These are phyloP conservation scores for Pseudogymnoascus sp. DNA, from an alignment of 2,329 filamentous ascomycete genomes.

Conservation along the genomic window DNA sequence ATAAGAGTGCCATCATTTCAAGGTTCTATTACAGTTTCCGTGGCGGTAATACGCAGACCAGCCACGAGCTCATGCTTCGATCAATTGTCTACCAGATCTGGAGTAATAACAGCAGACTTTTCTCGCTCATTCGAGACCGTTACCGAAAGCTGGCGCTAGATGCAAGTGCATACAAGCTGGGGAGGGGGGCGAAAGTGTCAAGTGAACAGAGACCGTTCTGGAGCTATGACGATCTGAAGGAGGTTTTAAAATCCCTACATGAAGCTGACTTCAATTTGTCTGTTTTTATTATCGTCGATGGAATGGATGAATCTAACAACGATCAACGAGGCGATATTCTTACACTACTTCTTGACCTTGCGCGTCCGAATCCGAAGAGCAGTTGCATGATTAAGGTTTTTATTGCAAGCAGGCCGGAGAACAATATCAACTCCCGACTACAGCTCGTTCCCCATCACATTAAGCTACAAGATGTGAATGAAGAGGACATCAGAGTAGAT, in stretches of 20 bases:
- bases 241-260: neutral
- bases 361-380: neutral
- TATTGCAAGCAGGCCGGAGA: neutral
- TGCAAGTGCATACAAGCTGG: too few relatives aligned
- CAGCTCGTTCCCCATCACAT: neutral
- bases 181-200: neutral
- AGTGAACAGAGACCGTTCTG: neutral
- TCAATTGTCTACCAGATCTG: conserved; percentile 13
- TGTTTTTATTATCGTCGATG: conserved; percentile 13
- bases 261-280: neutral
- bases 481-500: neutral
- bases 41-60: conserved; percentile 11
- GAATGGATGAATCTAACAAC: conserved; percentile 15
- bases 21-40: conserved; percentile 14
- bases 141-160: neutral
- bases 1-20: conserved; percentile 7
- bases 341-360: conserved; percentile 1
- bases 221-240: conserved; percentile 8
- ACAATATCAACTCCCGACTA: neutral
- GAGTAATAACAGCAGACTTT: conserved; percentile 8
- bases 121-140: conserved; percentile 5
- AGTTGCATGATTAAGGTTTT: neutral
- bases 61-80: conserved; percentile 13
- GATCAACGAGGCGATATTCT: conserved; percentile 7
- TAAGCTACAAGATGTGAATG: neutral